Conservation (phyloP, 2,329 filamentous ascomycete genomes). For the Ilyonectria mors-panacis region DNA sequence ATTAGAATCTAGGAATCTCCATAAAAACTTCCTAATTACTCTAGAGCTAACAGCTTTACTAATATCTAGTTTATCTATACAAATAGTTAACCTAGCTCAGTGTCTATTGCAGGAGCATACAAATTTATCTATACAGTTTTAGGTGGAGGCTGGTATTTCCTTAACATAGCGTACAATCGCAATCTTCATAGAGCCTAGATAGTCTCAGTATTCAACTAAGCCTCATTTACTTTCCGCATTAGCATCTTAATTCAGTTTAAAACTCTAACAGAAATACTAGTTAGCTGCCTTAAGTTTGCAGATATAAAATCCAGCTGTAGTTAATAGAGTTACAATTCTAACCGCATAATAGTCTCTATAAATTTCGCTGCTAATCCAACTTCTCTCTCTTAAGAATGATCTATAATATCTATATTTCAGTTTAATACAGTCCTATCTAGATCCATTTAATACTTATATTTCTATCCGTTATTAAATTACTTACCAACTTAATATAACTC, state of each 20-base stretch:
- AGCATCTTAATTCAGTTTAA: too few species aligned
- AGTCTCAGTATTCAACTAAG: not conserved
- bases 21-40: not conserved
- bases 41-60: not conserved
- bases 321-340: too few species aligned
- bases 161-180: not conserved
- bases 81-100: not conserved
- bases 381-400: not conserved
- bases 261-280: too few species aligned
- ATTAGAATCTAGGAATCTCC: not conserved
- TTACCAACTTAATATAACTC: not conserved
- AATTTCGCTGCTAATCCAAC: not conserved
- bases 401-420: not conserved
- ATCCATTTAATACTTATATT: not conserved
- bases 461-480: not conserved
- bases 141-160: not conserved
- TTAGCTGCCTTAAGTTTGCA: too few species aligned
- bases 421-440: not conserved
- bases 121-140: not conserved
- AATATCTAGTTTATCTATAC: not conserved
- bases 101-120: not conserved
- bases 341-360: not conserved
- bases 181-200: not conserved
- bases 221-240: too few species aligned
- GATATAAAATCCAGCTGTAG: too few species aligned